Percentiles rank a stretch among this genome's conserved stretches.
Conservation (phyloP, 2,329 filamentous ascomycete genomes). For the Hypoxylon sp. region DNA sequence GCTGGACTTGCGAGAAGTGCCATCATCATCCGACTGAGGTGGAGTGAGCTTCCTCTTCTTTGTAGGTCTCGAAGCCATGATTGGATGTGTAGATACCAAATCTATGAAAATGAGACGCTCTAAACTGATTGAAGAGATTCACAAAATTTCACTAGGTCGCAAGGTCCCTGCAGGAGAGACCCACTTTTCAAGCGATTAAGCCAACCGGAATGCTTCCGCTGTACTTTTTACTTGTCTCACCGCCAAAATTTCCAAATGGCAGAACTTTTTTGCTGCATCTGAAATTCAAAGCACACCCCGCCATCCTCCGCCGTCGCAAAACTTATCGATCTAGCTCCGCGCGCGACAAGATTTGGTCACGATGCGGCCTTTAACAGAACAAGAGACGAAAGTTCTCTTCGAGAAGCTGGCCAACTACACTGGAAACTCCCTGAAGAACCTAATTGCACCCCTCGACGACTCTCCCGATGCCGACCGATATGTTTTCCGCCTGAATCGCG, state of each 20-base stretch:
- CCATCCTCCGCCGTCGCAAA: constrained; percentile 16
- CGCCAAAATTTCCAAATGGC: constrained; percentile 52
- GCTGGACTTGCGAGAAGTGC: constrained; percentile 51
- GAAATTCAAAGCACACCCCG: constrained; percentile 37
- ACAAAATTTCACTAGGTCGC: constrained; percentile 37
- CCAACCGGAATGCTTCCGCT: constrained; percentile 49
- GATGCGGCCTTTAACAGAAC: constrained; percentile 73
- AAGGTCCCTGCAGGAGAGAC: constrained; percentile 37
- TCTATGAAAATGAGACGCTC: constrained; percentile 13
- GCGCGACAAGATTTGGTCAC: constrained; percentile 24
- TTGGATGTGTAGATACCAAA: constrained; percentile 33
- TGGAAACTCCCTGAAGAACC: constrained; percentile 85
- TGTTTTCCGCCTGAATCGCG: constrained; percentile 87
- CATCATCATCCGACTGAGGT: constrained; percentile 63
- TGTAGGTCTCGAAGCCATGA: constrained; percentile 65
- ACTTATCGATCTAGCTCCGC: constrained; percentile 5
- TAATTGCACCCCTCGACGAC: constrained; percentile 81
- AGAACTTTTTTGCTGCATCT: constrained; percentile 42
- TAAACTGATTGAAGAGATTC: constrained; percentile 33
- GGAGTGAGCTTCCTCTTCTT: constrained; percentile 74
- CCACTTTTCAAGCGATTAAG: constrained; percentile 31
- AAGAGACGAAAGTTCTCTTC: constrained; percentile 86
- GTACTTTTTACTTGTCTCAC: constrained; percentile 28
- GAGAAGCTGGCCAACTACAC: constrained; percentile 95
- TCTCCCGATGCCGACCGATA: constrained; percentile 80